These are phyloP conservation scores for Onygenales sp. DNA, from an alignment of 2,329 filamentous ascomycete genomes.

Conservation along the genomic window DNA sequence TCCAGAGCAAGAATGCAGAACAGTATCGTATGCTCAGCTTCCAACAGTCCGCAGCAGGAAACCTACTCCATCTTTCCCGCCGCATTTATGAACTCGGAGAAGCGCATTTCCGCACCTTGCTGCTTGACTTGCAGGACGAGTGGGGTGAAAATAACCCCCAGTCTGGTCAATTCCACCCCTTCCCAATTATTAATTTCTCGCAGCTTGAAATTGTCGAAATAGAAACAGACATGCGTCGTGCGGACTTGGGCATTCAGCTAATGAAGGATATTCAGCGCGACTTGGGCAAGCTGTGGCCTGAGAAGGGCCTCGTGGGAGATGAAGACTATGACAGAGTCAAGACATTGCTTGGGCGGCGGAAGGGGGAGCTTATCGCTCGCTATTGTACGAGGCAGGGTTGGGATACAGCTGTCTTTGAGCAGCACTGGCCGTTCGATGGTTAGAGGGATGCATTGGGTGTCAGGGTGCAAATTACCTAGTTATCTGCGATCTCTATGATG, in stretches of 20 bases:
- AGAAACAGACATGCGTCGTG: neutral
- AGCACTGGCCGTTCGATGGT: constrained; percentile 1
- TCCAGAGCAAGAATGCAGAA: neutral
- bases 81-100: constrained; percentile 1
- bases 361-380: neutral
- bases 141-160: too few species aligned
- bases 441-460: too few species aligned
- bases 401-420: constrained; percentile 2
- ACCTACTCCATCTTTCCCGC: constrained; percentile 2
- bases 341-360: neutral
- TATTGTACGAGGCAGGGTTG: neutral
- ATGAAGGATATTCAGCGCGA: neutral
- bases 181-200: neutral
- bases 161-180: neutral
- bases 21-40: constrained; percentile 2
- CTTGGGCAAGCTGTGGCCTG: constrained; percentile 4
- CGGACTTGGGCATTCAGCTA: neutral
- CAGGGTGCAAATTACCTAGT: too few species aligned
- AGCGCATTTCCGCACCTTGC: neutral
- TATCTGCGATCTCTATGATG: too few species aligned
- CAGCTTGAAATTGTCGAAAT: neutral
- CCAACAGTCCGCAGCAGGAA: neutral
- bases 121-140: neutral
- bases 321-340: constrained; percentile 3
- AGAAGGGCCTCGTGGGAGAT: constrained; percentile 1